Evolutionary conservation across 495 filamentous ascomycete genomes (phyloP).

Genomic region (Aspergillus asperescens): DNA sequence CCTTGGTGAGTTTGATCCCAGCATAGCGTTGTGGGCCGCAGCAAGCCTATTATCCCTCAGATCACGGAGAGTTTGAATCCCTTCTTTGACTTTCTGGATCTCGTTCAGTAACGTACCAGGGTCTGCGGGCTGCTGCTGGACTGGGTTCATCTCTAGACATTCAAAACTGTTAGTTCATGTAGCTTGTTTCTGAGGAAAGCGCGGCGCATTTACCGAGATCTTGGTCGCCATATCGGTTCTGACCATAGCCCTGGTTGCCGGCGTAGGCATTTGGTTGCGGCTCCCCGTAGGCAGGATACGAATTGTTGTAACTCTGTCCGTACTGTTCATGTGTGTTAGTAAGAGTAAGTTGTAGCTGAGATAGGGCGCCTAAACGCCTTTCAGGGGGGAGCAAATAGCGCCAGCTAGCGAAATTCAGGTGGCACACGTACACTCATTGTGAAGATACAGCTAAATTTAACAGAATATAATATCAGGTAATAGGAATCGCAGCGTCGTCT

Average conservation of each 20-base stretch:
- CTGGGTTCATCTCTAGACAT: conserved; percentile 5
- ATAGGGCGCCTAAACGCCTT: neutral
- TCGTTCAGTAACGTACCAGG: conserved; percentile 77
- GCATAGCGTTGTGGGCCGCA: conserved; percentile 37
- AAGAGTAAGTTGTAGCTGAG: neutral
- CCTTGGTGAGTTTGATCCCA: conserved; percentile 42
- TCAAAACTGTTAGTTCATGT: neutral
- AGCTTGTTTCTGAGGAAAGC: neutral
- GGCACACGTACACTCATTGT: conserved; percentile 9
- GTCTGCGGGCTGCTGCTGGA: conserved; percentile 39
- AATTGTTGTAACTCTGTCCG: conserved; percentile 10
- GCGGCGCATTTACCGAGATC: conserved; percentile 34
- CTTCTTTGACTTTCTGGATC: conserved; percentile 68
- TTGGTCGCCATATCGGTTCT: conserved; percentile 41
- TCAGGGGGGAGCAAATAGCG: neutral
- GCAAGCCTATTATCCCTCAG: conserved; percentile 38
- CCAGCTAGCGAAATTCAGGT: neutral
- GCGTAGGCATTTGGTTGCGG: conserved; percentile 49
- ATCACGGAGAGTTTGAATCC: conserved; percentile 47
- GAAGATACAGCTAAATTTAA: neutral
- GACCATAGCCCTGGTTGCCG: conserved; percentile 40
- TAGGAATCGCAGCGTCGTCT: neutral
- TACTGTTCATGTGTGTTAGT: conserved; percentile 7
- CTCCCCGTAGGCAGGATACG: neutral
- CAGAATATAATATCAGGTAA: neutral